Evolutionary conservation across 2,329 filamentous ascomycete genomes (phyloP).

Genomic region (Xylaria sp.): DNA sequence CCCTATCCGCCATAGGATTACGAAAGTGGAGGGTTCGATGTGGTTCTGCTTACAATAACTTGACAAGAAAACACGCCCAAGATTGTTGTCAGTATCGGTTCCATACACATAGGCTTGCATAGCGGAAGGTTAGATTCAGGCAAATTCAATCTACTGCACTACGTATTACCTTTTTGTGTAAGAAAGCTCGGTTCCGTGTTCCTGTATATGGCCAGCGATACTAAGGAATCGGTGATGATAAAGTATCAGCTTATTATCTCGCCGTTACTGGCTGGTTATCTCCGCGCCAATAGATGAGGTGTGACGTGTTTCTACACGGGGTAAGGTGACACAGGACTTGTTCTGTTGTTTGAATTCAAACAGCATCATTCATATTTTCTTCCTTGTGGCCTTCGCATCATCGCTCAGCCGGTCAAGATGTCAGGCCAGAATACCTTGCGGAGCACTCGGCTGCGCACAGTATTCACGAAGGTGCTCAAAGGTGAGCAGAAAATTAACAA

Average conservation of each 20-base stretch:
- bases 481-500: slow-evolving; percentile 14
- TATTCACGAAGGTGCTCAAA: slow-evolving; percentile 16
- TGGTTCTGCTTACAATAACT: background rate
- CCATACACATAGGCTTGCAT: background rate
- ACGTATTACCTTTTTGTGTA: background rate
- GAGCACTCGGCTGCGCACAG: background rate
- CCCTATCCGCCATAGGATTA: too few relatives aligned
- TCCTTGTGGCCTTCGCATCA: background rate
- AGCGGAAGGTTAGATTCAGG: background rate
- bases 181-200: background rate
- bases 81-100: too few relatives aligned
- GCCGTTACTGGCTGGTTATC: background rate
- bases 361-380: too few relatives aligned
- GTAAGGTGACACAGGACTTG: too few relatives aligned
- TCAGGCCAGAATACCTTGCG: slow-evolving; percentile 14
- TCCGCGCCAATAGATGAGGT: slow-evolving; percentile 13
- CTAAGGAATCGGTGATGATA: background rate
- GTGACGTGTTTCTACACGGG: background rate
- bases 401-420: slow-evolving; percentile 4
- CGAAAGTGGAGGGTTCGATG: background rate
- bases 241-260: background rate
- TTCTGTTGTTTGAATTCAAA: too few relatives aligned
- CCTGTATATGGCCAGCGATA: background rate
- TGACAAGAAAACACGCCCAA: background rate
- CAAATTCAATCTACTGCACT: background rate